phyloP scores from a whole-genome alignment of 805 yeast species.

The Suhomyces sp. region DNA sequence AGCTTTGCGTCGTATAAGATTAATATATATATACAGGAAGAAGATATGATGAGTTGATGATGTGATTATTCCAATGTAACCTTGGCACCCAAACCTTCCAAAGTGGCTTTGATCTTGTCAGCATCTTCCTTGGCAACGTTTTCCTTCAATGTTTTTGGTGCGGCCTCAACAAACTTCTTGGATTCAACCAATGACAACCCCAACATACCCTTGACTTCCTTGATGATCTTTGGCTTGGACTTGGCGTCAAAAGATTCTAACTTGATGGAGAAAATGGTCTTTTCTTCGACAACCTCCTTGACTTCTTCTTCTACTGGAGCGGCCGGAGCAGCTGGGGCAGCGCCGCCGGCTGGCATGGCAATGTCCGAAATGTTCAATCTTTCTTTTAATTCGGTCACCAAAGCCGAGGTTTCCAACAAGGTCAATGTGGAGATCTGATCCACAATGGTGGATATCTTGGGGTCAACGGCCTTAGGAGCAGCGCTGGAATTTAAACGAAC shows the following conservation, averaged over 20 bases:
- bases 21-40: conserved; percentile 8
- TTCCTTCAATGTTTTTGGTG: conserved; percentile 95
- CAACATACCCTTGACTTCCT: conserved; percentile 89
- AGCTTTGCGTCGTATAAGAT: background rate
- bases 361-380: conserved; percentile 93
- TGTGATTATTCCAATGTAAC: conserved; percentile 70
- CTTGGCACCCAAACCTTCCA: conserved; percentile 96
- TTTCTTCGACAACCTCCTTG: conserved; percentile 80
- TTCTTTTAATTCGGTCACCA: conserved; percentile 74
- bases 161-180: conserved; percentile 95
- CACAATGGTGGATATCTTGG: conserved; percentile 84
- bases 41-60: background rate
- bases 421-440: conserved; percentile 88
- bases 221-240: conserved; percentile 94
- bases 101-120: conserved; percentile 87
- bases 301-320: conserved; percentile 72
- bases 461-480: conserved; percentile 56
- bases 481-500: conserved; percentile 51
- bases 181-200: conserved; percentile 95
- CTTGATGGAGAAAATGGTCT: conserved; percentile 88
- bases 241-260: conserved; percentile 92
- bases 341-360: conserved; percentile 70
- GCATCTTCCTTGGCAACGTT: conserved; percentile 97
- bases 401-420: conserved; percentile 86
- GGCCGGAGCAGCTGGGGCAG: conserved; percentile 55